Conservation (phyloP, 2,329 filamentous ascomycete species). For the Hypoxylon sp. region DNA sequence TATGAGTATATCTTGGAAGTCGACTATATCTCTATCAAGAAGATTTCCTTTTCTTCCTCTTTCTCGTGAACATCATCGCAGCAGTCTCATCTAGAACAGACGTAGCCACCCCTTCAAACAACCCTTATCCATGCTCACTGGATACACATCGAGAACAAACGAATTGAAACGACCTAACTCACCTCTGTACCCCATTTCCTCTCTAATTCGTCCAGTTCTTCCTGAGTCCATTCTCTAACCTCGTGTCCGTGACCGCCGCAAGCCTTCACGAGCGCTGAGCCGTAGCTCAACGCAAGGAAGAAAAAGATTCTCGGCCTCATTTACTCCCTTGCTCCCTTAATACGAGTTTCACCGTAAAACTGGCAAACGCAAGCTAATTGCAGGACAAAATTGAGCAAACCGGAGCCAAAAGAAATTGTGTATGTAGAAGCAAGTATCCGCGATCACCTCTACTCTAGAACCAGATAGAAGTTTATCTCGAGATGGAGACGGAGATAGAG, state of each 20-base stretch:
- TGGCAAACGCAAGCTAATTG: conserved; percentile 1
- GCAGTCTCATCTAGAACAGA: not conserved
- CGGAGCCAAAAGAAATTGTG: not conserved
- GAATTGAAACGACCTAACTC: conserved; percentile 42
- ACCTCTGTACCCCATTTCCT: conserved; percentile 71
- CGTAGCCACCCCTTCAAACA: too few species aligned
- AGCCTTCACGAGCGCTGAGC: conserved; percentile 48
- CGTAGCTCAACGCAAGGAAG: conserved; percentile 47
- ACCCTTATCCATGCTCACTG: not conserved
- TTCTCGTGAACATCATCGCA: not conserved
- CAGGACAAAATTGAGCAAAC: not conserved
- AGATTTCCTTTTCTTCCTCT: not conserved
- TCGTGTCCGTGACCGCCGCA: conserved; percentile 54
- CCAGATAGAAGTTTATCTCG: not conserved
- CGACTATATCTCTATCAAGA: not conserved
- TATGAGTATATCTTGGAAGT: conserved; percentile 9
- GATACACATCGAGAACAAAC: not conserved
- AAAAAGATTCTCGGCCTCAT: conserved; percentile 49
- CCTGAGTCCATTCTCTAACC: conserved; percentile 62
- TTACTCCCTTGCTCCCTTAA: not conserved
- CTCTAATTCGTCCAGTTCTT: conserved; percentile 66
- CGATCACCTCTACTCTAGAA: not conserved
- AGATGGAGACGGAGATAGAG: not conserved
- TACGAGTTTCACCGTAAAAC: conserved; percentile 1
- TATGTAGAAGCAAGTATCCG: not conserved